Base-by-base conservation (phyloP, 2,329 filamentous ascomycete species). In the Pseudocercospora crystallina region DNA sequence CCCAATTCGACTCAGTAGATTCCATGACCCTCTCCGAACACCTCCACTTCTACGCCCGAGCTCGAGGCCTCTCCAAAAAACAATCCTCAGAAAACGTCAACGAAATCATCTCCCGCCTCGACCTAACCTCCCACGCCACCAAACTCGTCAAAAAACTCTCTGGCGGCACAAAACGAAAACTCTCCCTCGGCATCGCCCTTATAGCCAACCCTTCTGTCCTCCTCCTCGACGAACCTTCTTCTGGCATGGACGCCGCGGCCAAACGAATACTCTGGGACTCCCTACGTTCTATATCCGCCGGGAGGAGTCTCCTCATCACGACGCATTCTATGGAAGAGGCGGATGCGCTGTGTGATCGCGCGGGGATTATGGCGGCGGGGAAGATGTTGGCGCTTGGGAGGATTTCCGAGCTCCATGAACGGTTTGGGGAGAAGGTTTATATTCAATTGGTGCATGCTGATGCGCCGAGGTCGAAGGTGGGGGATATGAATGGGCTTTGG, bases 291-390 rank as follows among this genome's bases (percentile, higher is more conserved):
- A 83, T 90, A 7, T 84, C 85, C 0, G 80, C 82, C 0, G 89
- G 89, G 0, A 80, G 90, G 9, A 87, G 85, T 0, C 82, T 96
- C n/a, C 74, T 96, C 1, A 79, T 96, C n/a, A 96, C 90, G 0
- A 96, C 90, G 0, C 90, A 96, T 69, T 87, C 82, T 43, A 95
- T 96, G 90, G 90, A 96, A 68, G 90, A 96, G 72, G 90, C 90
- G 0, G 89, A 94, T 62, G 89, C 89, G 1, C 77, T 96, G 3
- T 90, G 90, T 0, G 83, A 82, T 26, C 80, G 89, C 1, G 89
- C 87, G 0, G 90, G 89, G 9, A 95, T 96, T 58, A 82, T 96
- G 69, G 87, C 89, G 12, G 80, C 81, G 5, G 36, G 37, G 59
- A 79, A 84, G 32, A 92, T 96, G 88, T 76, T 95, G 17, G 90